A percentile compares a stretch with the other conserved stretches of the same genome.
These are phyloP conservation scores for Rutstroemia sp. DNA, from an alignment of 2,329 filamentous ascomycete genomes.

Conservation along the genomic window DNA sequence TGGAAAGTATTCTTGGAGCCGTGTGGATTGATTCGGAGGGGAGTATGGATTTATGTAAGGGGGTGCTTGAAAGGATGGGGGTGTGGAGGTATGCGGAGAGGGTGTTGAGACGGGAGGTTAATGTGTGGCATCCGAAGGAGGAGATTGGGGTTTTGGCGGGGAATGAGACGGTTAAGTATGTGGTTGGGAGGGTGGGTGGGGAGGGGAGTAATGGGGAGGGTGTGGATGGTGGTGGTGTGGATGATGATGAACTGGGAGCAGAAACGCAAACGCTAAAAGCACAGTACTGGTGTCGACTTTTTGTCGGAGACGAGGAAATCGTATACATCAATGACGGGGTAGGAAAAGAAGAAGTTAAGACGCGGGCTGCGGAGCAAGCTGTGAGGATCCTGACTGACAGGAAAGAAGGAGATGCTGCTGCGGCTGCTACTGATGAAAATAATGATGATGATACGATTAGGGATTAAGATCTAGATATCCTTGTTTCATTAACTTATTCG, in stretches of 20 bases:
- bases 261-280: background rate
- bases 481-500: no score
- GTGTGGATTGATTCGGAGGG: slow-evolving; percentile 72
- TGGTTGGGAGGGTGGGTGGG: slow-evolving; percentile 23
- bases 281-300: slow-evolving; percentile 39
- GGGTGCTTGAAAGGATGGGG: slow-evolving; percentile 55
- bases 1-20: slow-evolving; percentile 75
- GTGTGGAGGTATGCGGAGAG: slow-evolving; percentile 44
- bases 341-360: slow-evolving; percentile 44
- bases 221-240: background rate
- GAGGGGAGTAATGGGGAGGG: background rate
- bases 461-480: background rate
- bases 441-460: background rate
- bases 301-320: slow-evolving; percentile 40
- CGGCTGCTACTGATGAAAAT: background rate
- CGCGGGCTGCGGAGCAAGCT: slow-evolving; percentile 47
- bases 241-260: background rate
- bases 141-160: slow-evolving; percentile 54
- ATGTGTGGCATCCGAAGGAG: slow-evolving; percentile 60
- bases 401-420: background rate
- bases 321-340: slow-evolving; percentile 40
- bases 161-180: slow-evolving; percentile 47
- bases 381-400: slow-evolving; percentile 29
- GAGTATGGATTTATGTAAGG: slow-evolving; percentile 48
- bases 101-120: slow-evolving; percentile 51